A percentile compares a stretch with the other conserved stretches of the same genome.
phyloP scores from a whole-genome alignment of 2,329 filamentous ascomycete species.

The Chaetomiaceae sp. region DNA sequence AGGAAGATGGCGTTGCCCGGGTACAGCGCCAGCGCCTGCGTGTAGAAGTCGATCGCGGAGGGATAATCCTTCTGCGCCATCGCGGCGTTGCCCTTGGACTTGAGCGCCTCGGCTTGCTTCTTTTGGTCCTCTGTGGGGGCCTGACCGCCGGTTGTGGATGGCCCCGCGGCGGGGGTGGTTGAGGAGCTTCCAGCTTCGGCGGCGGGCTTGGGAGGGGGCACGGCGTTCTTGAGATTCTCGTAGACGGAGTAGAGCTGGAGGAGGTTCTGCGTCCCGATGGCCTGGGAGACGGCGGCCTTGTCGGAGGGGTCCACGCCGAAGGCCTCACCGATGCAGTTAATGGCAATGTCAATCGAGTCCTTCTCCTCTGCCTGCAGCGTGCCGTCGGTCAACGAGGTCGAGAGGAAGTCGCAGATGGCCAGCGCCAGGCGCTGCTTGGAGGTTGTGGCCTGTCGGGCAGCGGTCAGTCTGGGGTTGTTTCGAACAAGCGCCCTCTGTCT shows the following conservation, averaged over 20 bases:
- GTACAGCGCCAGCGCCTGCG: constrained; percentile 72
- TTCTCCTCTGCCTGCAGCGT: constrained; percentile 81
- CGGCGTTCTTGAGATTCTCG: constrained; percentile 74
- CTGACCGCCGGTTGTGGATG: constrained; percentile 40
- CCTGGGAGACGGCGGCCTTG: constrained; percentile 63
- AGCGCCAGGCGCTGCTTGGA: constrained; percentile 84
- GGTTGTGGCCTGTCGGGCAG: constrained; percentile 35
- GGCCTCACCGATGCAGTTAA: constrained; percentile 88
- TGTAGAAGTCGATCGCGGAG: constrained; percentile 78
- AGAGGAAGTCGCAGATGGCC: constrained; percentile 93
- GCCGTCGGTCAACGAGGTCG: constrained; percentile 76
- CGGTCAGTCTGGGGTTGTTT: constrained; percentile 2
- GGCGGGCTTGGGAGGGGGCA: constrained; percentile 33
- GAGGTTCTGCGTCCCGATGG: constrained; percentile 80
- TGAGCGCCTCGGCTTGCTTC: constrained; percentile 79
- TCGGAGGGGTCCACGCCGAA: constrained; percentile 91
- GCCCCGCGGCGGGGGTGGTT: constrained; percentile 30
- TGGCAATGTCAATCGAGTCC: constrained; percentile 89
- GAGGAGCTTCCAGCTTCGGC: constrained; percentile 38
- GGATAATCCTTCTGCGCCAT: constrained; percentile 93
- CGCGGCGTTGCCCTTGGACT: constrained; percentile 85
- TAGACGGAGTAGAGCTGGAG: constrained; percentile 91
- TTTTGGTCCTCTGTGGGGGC: constrained; percentile 52
- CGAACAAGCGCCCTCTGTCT: background rate
- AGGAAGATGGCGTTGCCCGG: constrained; percentile 93